Base-by-base conservation (phyloP, 208 protist species). In the Trypanosoma scelopori region DNA sequence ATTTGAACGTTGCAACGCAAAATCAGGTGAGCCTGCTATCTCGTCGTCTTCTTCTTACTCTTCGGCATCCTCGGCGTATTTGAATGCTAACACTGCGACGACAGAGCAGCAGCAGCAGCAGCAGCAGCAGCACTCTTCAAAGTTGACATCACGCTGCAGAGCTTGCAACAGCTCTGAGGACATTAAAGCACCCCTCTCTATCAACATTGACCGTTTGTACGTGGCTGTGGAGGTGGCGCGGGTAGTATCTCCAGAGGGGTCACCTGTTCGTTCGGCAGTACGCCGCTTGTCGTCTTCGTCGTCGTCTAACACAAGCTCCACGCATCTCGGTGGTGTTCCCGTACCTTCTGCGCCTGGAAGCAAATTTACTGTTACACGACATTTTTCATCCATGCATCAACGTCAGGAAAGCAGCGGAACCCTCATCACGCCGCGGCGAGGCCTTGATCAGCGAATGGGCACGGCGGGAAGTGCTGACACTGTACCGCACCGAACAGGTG, bases 341-440 rank as follows among this genome's bases (percentile, higher is more conserved):
- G 50, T 68, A 16, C 32, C 48, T 18, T 57, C 60, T 41, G 35
- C 37, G 11, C 37, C 49, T 25, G 60, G 60, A 27, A 57, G 62
- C 47, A 76, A 58, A 22, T 76, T 76, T 63, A 71, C 71, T 15
- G 64, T 76, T n/a, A 71, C 71, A 20, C 53, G 64, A n/a, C 46
- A 66, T 28, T 64, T 66, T 41, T 63, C 50, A 25, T 50, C 51
- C 13, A 22, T 35, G 32, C 22, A 35, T 53, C 2, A 37, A 37
- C 45, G 30, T 28, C 27, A 65, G 5, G 41, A 43, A 51, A 37
- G 59, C 32, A 28, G 18, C 22, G 41, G 41, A 22, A 49, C 48
- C 16, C 23, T 50, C n/a, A 43, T 51, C 5, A 58, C 55, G 3
- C 18, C 22, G 6, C 50, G 49, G 16, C 11, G 11, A 16, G 5